Evolutionary conservation across 2,329 filamentous ascomycete genomes (phyloP), one percentile per base, ranked within the genome.

Genomic region (Cladosporium velox): DNA sequence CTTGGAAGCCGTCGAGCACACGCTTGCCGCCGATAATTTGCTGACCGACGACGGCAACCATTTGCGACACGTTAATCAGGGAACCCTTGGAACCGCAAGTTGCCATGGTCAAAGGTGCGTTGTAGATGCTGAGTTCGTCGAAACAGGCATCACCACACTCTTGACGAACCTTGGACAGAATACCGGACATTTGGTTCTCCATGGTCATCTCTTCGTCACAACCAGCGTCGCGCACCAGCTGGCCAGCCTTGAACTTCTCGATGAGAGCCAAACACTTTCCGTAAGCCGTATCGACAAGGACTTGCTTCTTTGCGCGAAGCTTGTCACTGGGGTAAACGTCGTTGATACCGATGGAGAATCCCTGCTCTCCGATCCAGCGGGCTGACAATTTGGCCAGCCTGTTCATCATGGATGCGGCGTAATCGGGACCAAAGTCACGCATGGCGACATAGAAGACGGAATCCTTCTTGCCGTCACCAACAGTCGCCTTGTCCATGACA

Each of bases 11-110:
- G 79, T 99, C 92, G 54, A 92, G 87, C 35, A 99, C 93, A 86
- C 95, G 93, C 74, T 91, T 88, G 59, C 93, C 92, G 67, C 91
- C 91, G 74, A 99, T 98, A 86, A 98, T 97, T 73, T 99, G 95
- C 80, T 99, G 95, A 60, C 95, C 95, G 76, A 99, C 95, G 67
- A 93, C 89, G 65, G 95, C 94, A 76, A 98, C 91, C 95, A 99
- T 99, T 82, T 99, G 95, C 10, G 95, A 95, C 38, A 99, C 95
- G 83, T 99, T 99, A 83, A 99, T 96, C 73, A 92, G 91, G 5
- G 93, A 97, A 77, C 95, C 95, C 79, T 99, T 99, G 64, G 94
- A 98, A 59, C 95, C 95, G 14, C 92, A 98, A 68, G 92, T 95
- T 68, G 95, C 95, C 95, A 99, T 99, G 81, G 97, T 90, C 69